phyloP scores from a whole-genome alignment of 768 basidiomycete genomes.

The Panellus pusillus region DNA sequence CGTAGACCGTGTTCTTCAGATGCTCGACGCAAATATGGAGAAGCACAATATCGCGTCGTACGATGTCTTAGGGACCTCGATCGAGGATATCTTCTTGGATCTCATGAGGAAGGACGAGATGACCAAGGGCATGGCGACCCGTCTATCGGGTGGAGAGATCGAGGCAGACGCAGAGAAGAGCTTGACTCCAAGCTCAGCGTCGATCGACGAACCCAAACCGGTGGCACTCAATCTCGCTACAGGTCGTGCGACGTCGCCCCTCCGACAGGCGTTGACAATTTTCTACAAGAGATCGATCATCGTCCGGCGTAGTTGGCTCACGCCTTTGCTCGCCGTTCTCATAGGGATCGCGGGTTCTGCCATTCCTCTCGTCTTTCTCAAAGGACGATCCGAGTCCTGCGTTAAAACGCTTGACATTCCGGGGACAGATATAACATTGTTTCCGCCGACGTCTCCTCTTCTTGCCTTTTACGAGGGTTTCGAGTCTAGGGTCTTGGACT shows the following conservation, averaged over 20 bases:
- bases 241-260: slow-evolving; percentile 55
- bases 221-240: slow-evolving; percentile 43
- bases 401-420: slow-evolving; percentile 32
- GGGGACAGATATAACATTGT: slow-evolving; percentile 47
- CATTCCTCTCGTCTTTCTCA: slow-evolving; percentile 67
- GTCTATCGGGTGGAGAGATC: too few relatives aligned
- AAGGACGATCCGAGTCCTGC: slow-evolving; percentile 52
- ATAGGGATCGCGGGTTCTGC: slow-evolving; percentile 63
- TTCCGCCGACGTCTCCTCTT: slow-evolving; percentile 51
- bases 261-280: slow-evolving; percentile 69
- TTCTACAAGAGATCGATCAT: slow-evolving; percentile 71
- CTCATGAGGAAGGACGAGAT: slow-evolving; percentile 55
- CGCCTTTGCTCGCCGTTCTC: slow-evolving; percentile 52
- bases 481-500: slow-evolving; percentile 42
- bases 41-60: slow-evolving; percentile 48
- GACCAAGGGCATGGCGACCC: slow-evolving; percentile 5
- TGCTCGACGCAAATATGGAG: slow-evolving; percentile 48
- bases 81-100: slow-evolving; percentile 80
- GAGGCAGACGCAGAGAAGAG: slow-evolving; percentile 14
- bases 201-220: slow-evolving; percentile 22
- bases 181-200: slow-evolving; percentile 17
- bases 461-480: slow-evolving; percentile 30
- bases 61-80: slow-evolving; percentile 70
- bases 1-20: slow-evolving; percentile 56
- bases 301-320: slow-evolving; percentile 66